Percentiles rank a stretch among this genome's conserved stretches.
Evolutionary conservation across 176 grass and related monocot species (phyloP).

Genomic region (Tuctoria greenei): DNA sequence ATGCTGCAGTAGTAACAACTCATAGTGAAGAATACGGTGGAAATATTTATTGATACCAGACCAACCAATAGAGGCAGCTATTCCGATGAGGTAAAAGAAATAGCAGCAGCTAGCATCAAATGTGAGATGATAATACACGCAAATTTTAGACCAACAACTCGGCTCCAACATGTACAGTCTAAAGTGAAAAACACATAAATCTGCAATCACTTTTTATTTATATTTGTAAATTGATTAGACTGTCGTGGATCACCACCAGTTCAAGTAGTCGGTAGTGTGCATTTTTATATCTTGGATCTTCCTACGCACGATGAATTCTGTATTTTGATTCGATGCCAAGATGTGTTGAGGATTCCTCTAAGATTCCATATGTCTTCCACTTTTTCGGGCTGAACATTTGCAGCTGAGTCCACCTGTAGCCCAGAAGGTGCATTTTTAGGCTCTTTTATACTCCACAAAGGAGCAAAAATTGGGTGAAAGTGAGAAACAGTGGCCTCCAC

Average conservation of each 20-base stretch:
- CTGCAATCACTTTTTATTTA: conserved; percentile 27
- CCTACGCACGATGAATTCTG: conserved; percentile 15
- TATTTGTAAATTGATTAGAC: not conserved
- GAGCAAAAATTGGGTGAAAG: conserved; percentile 2
- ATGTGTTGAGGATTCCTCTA: conserved; percentile 92
- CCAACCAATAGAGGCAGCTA: not conserved
- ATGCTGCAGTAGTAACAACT: not conserved
- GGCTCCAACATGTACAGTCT: not conserved
- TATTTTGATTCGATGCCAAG: conserved; percentile 81
- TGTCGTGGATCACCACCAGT: not conserved
- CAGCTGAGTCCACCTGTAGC: conserved; percentile 70
- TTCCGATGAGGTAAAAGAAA: too few species aligned
- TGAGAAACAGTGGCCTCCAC: not conserved
- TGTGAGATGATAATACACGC: not conserved
- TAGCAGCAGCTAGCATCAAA: not conserved
- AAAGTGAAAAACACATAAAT: not conserved
- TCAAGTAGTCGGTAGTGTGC: not conserved
- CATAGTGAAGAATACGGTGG: not conserved
- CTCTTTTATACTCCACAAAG: conserved; percentile 6
- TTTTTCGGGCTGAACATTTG: conserved; percentile 77
- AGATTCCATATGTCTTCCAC: conserved; percentile 83
- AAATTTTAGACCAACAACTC: not conserved
- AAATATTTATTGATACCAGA: conserved; percentile 3
- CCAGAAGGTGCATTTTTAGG: conserved; percentile 35
- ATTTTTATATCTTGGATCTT: conserved; percentile 45